Conservation (phyloP, 805 yeast genomes). For the Diddensiella santjacobensis region DNA sequence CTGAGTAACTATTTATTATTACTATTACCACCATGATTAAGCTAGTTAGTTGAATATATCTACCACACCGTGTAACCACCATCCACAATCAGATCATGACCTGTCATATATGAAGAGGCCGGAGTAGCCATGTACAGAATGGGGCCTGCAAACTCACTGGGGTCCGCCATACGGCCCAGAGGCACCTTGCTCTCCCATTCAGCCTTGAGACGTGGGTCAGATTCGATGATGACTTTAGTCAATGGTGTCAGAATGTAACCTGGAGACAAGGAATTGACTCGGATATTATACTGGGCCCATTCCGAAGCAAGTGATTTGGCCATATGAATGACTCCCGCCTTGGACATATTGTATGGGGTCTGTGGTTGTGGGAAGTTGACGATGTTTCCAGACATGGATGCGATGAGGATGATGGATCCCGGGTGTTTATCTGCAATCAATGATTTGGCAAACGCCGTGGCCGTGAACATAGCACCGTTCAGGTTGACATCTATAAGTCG, state of each 20-base stretch:
- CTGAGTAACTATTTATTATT: no score
- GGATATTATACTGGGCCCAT: slow-evolving; percentile 74
- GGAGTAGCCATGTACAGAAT: slow-evolving; percentile 68
- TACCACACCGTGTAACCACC: slow-evolving; percentile 88
- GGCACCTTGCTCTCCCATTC: slow-evolving; percentile 73
- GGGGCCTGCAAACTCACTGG: slow-evolving; percentile 76
- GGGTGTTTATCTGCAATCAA: slow-evolving; percentile 47
- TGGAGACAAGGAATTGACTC: slow-evolving; percentile 76
- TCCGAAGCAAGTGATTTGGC: slow-evolving; percentile 73
- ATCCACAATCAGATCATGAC: slow-evolving; percentile 77
- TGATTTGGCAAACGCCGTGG: slow-evolving; percentile 70
- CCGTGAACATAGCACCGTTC: slow-evolving; percentile 67
- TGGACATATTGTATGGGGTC: slow-evolving; percentile 77
- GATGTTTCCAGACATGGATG: slow-evolving; percentile 84
- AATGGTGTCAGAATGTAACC: slow-evolving; percentile 79
- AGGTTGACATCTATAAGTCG: slow-evolving; percentile 66
- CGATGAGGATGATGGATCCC: slow-evolving; percentile 79
- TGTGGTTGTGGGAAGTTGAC: slow-evolving; percentile 83
- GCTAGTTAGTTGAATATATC: no score
- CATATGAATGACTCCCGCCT: slow-evolving; percentile 82
- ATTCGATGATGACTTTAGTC: slow-evolving; percentile 64
- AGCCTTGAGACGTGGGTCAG: slow-evolving; percentile 48
- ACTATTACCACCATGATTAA: no score
- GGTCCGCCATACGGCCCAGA: slow-evolving; percentile 80
- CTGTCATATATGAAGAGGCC: slow-evolving; percentile 78